Evolutionary conservation across 2,329 filamentous ascomycete species (phyloP).

Genomic region (Exophiala aquamarina): DNA sequence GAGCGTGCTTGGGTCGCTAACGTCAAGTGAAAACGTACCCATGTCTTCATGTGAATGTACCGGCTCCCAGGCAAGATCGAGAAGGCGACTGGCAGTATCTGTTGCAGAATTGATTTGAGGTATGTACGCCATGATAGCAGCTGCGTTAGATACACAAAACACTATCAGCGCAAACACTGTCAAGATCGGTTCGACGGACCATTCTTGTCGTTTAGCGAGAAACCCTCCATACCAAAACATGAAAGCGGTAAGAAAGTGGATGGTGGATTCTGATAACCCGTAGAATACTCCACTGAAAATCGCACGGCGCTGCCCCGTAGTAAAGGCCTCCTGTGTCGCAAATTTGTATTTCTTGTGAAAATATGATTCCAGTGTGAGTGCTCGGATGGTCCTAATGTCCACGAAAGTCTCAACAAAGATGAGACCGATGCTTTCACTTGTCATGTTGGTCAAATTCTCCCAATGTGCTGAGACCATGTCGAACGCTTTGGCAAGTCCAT

Average conservation of each 20-base stretch:
- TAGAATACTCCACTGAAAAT: conserved; percentile 69
- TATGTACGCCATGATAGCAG: conserved; percentile 68
- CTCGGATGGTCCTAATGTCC: conserved; percentile 76
- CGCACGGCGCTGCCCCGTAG: conserved; percentile 65
- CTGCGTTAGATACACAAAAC: conserved; percentile 75
- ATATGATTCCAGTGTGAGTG: conserved; percentile 69
- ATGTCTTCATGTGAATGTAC: conserved; percentile 58
- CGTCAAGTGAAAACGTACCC: conserved; percentile 44
- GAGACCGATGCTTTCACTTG: conserved; percentile 58
- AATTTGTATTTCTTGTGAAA: conserved; percentile 65
- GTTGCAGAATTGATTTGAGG: conserved; percentile 77
- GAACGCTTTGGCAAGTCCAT: conserved; percentile 65
- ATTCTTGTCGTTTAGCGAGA: conserved; percentile 55
- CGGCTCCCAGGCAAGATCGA: conserved; percentile 61
- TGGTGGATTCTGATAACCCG: conserved; percentile 73
- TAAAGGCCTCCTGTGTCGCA: conserved; percentile 54
- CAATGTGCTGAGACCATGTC: conserved; percentile 66
- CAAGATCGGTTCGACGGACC: conserved; percentile 61
- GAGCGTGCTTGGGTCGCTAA: conserved; percentile 29
- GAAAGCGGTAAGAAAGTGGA: conserved; percentile 71
- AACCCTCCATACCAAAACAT: conserved; percentile 80
- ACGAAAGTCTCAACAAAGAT: conserved; percentile 73
- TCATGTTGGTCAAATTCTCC: conserved; percentile 68
- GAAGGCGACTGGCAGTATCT: conserved; percentile 69
- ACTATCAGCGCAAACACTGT: conserved; percentile 79